Percentiles rank a stretch among this genome's conserved stretches.
These are phyloP conservation scores for Flaveria ramosissima DNA, from an alignment of 129 eudicot genomes.

Conservation along the genomic window DNA sequence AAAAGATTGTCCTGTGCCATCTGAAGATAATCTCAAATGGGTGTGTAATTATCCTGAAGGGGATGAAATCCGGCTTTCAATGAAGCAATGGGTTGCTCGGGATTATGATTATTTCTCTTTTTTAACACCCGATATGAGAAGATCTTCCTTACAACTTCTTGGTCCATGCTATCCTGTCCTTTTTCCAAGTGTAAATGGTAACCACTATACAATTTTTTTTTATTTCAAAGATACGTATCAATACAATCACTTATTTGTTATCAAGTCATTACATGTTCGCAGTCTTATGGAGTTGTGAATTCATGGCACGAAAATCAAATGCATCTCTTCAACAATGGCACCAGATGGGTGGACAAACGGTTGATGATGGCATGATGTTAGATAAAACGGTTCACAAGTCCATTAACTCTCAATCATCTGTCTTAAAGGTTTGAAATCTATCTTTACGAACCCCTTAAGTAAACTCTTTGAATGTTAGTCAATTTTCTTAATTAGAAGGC, in stretches of 20 bases:
- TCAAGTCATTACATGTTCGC: constrained; percentile 1
- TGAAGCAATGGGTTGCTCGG: constrained; percentile 79
- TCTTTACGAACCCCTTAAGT: neutral
- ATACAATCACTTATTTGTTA: neutral
- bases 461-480: neutral
- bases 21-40: constrained; percentile 85
- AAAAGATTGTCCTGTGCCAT: constrained; percentile 84
- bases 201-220: neutral
- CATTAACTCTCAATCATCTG: constrained; percentile 73
- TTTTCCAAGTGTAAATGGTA: constrained; percentile 97
- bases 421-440: constrained; percentile 65
- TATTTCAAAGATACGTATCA: neutral
- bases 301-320: constrained; percentile 82
- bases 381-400: constrained; percentile 80
- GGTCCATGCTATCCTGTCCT: constrained; percentile 98
- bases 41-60: constrained; percentile 96
- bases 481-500: neutral
- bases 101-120: constrained; percentile 83
- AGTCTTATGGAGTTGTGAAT: constrained; percentile 94
- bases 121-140: constrained; percentile 82
- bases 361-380: constrained; percentile 62
- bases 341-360: constrained; percentile 87
- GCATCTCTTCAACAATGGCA: constrained; percentile 83
- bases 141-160: constrained; percentile 87
- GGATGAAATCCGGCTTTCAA: constrained; percentile 59